Conservation (phyloP, 2,329 filamentous ascomycete species). For the Neophaeococcomyces mojaviensis region DNA sequence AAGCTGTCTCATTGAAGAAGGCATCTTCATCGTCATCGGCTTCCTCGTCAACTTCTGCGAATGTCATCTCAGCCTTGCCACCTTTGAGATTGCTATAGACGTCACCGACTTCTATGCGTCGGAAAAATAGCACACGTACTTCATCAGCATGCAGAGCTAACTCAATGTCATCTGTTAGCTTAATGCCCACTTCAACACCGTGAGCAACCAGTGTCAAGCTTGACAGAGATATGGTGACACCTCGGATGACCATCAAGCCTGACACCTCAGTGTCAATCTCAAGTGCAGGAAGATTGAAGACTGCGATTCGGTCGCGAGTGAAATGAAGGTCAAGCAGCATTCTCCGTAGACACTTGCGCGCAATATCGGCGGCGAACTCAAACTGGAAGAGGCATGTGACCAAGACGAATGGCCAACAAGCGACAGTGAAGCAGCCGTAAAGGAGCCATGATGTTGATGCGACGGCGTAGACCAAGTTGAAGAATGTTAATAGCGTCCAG, state of each 20-base stretch:
- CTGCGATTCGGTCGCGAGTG: conserved; percentile 44
- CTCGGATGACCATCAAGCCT: conserved; percentile 47
- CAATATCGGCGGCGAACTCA: conserved; percentile 30
- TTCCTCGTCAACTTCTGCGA: conserved; percentile 33
- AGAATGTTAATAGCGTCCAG: conserved; percentile 40
- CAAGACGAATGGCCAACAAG: conserved; percentile 37
- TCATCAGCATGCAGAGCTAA: conserved; percentile 45
- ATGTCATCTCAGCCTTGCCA: conserved; percentile 45
- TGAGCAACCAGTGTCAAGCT: conserved; percentile 44
- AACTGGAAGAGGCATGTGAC: conserved; percentile 44
- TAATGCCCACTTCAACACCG: conserved; percentile 48
- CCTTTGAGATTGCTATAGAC: conserved; percentile 50
- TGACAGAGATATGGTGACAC: conserved; percentile 44
- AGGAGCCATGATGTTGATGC: conserved; percentile 48
- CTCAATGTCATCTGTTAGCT: conserved; percentile 46
- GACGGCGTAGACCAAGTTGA: conserved; percentile 42
- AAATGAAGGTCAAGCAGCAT: conserved; percentile 41
- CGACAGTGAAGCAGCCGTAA: conserved; percentile 35
- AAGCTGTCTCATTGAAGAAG: conserved; percentile 39
- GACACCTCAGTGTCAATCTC: conserved; percentile 49
- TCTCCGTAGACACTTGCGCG: conserved; percentile 29
- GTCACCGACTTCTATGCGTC: conserved; percentile 45
- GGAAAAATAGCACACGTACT: conserved; percentile 42
- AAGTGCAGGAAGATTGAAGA: conserved; percentile 44
- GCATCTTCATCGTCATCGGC: conserved; percentile 33